Base-by-base conservation (phyloP, 305 asterid species). In the Ruellia speciosa region DNA sequence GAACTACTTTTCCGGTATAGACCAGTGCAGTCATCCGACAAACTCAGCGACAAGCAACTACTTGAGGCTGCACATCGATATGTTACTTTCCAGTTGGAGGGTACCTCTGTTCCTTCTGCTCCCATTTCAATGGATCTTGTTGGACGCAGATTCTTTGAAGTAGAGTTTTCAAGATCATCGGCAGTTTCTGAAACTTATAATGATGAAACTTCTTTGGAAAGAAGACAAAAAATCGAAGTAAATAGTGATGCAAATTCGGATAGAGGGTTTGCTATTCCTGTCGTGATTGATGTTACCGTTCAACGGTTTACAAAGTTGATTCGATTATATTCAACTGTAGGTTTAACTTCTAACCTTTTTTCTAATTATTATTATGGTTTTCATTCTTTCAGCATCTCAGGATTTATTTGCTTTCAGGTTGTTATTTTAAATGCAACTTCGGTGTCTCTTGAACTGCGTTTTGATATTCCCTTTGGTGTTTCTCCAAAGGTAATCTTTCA, bases 101-200 rank as follows among this genome's bases (percentile, higher is more conserved):
- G 95, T 64, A 77, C 94, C 62, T 81, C 94, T 56, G 49, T 65
- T 49, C 87, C 94, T 37, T 88, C 97, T 52, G 59, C 76, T 70
- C 95, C 94, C 62, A 79, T 92, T 73, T 92, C 99, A 52, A 86
- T 92, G 90, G 99, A 92, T 78, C 99, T 88, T 75, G 96, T 84
- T 40, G 97, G 99, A 53, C 87, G 83, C 56, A 82, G 88, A 75
- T 92, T 79, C 86, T 88, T 92, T 62, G 99, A 88, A 67, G 93
- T 82, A 33, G 88, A 86, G 66, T 86, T 92, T 73, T 84, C 92
- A 58, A 84, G 77, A 67, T 69, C 95, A 50, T 77, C 82, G 18
- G 76, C 75, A 61, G 80, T 65, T 62, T 56, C 86, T 7, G 90
- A 76, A 66, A 70, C 66, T 62, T 73, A 70, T 65, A 67, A 57